These are phyloP conservation scores for Phialemonium atrogriseum DNA, from an alignment of 2,329 filamentous ascomycete species.

Conservation along the genomic window DNA sequence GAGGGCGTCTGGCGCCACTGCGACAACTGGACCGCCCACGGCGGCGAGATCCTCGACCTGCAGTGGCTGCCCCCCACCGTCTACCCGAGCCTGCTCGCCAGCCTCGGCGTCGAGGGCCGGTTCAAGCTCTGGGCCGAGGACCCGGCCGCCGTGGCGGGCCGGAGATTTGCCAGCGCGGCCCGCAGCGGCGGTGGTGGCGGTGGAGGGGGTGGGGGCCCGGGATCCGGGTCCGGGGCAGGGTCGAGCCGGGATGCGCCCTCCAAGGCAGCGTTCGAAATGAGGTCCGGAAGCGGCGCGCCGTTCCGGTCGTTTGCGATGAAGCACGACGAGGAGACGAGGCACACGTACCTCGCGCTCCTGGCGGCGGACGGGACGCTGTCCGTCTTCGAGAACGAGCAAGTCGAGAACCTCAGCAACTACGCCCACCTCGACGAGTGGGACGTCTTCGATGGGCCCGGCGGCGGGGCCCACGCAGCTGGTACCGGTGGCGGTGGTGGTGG, in stretches of 20 bases:
- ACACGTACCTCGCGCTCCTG: conserved; percentile 79
- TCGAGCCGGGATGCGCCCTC: conserved; percentile 15
- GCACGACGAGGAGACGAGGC: conserved; percentile 66
- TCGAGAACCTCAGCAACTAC: conserved; percentile 74
- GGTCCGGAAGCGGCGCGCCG: conserved; percentile 52
- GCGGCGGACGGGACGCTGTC: conserved; percentile 73
- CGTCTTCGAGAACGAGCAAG: conserved; percentile 77
- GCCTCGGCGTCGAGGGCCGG: conserved; percentile 80
- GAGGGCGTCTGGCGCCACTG: conserved; percentile 70
- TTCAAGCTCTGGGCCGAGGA: conserved; percentile 94
- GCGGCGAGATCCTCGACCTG: conserved; percentile 84
- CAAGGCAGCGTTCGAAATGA: conserved; percentile 46
- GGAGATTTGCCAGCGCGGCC: conserved; percentile 71
- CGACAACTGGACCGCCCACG: conserved; percentile 86
- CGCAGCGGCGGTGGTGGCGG: neutral
- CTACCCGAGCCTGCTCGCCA: conserved; percentile 77
- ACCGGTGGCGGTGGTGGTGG: neutral
- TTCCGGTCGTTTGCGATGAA: conserved; percentile 83
- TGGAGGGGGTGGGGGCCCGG: conserved; percentile 1
- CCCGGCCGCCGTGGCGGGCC: conserved; percentile 67
- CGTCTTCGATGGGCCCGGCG: conserved; percentile 34
- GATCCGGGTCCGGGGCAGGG: neutral
- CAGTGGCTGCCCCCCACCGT: conserved; percentile 91
- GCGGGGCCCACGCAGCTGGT: neutral
- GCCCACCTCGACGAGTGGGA: conserved; percentile 66